Evolutionary conservation across 139 green algal species (phyloP).

Genomic region (Haematococcus sp.): DNA sequence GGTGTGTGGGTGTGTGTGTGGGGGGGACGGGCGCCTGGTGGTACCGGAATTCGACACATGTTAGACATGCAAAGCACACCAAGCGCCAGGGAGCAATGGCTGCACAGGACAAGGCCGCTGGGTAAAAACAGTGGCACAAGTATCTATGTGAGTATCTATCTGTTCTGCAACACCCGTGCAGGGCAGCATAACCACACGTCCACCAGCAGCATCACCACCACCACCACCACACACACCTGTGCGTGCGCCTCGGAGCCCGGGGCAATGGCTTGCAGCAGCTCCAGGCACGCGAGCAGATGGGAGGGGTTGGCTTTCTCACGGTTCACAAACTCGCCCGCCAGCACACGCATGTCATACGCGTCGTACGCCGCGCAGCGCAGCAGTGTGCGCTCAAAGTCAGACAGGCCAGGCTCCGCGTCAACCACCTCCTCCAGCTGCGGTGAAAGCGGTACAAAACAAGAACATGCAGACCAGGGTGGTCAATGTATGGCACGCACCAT

Average conservation of each 20-base stretch:
- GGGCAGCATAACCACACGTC: too few relatives aligned
- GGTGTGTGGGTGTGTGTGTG: too few relatives aligned
- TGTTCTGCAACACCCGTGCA: too few relatives aligned
- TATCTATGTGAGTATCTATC: too few relatives aligned
- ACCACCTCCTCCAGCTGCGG: slow-evolving; percentile 35
- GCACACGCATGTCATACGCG: slow-evolving; percentile 37
- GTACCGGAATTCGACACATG: too few relatives aligned
- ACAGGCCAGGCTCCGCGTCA: slow-evolving; percentile 19
- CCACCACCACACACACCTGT: too few relatives aligned
- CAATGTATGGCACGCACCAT: not conserved
- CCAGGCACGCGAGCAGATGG: slow-evolving; percentile 22
- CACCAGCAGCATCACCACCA: too few relatives aligned
- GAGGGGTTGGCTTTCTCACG: slow-evolving; percentile 4
- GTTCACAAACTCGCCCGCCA: slow-evolving; percentile 37
- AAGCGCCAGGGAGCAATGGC: too few relatives aligned
- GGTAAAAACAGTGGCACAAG: too few relatives aligned
- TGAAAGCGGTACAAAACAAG: not conserved
- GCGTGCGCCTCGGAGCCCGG: slow-evolving; percentile 36
- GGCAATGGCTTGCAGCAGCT: slow-evolving; percentile 27
- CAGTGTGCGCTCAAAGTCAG: slow-evolving; percentile 30
- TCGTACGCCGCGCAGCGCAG: slow-evolving; percentile 38
- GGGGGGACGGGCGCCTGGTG: too few relatives aligned
- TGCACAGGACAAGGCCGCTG: too few relatives aligned
- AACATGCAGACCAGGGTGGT: not conserved
- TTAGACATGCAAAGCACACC: too few relatives aligned